A percentile compares a stretch with the other conserved stretches of the same genome.
Conservation (phyloP, 2,329 filamentous ascomycete species). For the Emmonsiellopsis sp. region DNA sequence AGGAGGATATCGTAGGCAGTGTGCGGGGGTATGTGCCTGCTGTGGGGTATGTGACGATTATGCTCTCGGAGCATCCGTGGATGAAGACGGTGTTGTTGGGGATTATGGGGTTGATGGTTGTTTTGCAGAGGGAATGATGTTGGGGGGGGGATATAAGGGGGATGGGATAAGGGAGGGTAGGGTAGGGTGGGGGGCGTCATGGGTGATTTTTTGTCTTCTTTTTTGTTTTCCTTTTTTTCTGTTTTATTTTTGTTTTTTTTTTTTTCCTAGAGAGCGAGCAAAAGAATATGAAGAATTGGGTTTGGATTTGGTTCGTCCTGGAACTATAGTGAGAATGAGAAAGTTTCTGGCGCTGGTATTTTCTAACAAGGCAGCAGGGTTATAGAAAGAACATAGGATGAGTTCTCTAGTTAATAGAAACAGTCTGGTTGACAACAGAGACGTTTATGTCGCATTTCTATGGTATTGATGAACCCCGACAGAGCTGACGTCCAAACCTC, state of each 20-base stretch:
- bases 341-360: too few relatives aligned
- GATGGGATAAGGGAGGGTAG: neutral
- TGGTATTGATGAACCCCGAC: too few relatives aligned
- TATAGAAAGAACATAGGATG: too few relatives aligned
- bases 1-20: conserved; percentile 82
- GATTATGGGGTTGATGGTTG: conserved; percentile 88
- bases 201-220: neutral
- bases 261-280: neutral
- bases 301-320: neutral
- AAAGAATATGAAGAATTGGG: neutral
- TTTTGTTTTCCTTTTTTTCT: neutral
- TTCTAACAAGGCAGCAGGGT: too few relatives aligned
- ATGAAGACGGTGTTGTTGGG: conserved; percentile 91
- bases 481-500: too few relatives aligned
- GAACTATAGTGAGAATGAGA: too few relatives aligned
- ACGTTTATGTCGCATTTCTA: too few relatives aligned
- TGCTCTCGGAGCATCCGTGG: conserved; percentile 93
- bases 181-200: neutral
- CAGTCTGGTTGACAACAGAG: too few relatives aligned
- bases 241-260: neutral
- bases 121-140: conserved; percentile 74
- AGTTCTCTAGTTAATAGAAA: too few relatives aligned
- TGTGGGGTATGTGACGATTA: conserved; percentile 93
- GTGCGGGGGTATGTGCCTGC: conserved; percentile 88
- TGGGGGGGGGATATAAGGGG: too few relatives aligned